A percentile compares a stretch with the other conserved stretches of the same genome.
Evolutionary conservation across 257 asterid genomes (phyloP).

Genomic region (Petunia secreta): DNA sequence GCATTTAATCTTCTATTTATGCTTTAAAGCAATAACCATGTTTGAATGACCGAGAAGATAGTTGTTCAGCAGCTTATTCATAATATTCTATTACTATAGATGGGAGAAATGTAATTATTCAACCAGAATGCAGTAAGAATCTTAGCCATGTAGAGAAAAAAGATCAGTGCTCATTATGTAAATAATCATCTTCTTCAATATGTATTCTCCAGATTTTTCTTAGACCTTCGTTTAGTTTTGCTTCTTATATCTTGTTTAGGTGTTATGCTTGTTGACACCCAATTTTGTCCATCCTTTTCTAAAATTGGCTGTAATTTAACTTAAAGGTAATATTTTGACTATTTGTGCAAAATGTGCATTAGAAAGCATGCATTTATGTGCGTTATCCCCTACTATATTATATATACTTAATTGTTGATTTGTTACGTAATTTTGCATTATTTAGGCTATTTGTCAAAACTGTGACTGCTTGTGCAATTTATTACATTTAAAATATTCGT

Average conservation of each 20-base stretch:
- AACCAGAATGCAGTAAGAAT: background rate
- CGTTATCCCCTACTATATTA: no score
- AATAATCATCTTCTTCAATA: background rate
- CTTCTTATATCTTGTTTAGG: background rate
- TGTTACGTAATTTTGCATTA: no score
- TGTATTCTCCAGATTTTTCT: background rate
- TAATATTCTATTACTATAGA: background rate
- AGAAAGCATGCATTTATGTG: no score
- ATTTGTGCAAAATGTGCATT: no score
- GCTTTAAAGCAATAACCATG: background rate
- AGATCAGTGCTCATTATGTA: background rate
- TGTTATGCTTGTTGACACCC: no score
- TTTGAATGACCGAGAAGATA: background rate
- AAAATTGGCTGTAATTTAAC: no score
- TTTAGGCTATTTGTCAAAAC: no score
- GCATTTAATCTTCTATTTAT: background rate
- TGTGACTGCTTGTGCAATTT: no score
- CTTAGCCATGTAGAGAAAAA: background rate
- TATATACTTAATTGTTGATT: no score
- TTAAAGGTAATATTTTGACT: no score
- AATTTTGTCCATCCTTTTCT: no score
- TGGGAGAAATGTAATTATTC: slow-evolving; percentile 4
- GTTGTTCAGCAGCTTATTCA: background rate
- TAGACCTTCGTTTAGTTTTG: background rate
- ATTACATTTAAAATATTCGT: no score